Conservation (phyloP, 768 basidiomycete genomes). For the Trametes cubensis region DNA sequence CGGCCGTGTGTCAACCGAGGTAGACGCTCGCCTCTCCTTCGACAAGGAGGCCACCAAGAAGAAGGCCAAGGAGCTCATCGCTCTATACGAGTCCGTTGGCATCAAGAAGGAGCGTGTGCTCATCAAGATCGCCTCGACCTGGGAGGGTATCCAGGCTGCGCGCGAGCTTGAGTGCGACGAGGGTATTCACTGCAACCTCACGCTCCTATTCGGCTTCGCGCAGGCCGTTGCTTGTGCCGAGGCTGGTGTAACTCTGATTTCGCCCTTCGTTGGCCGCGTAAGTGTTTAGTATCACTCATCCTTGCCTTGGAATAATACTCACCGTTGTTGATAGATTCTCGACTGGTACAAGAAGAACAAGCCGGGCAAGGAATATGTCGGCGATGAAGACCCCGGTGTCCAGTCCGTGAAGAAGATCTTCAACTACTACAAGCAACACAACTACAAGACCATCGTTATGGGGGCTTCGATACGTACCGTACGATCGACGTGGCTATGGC, state of each 20-base stretch:
- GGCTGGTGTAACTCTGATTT: constrained; percentile 97
- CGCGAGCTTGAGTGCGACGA: constrained; percentile 92
- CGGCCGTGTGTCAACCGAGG: constrained; percentile 98
- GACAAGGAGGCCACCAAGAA: constrained; percentile 91
- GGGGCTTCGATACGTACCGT: constrained; percentile 99
- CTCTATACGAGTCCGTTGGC: constrained; percentile 92
- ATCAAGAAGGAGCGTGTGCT: constrained; percentile 92
- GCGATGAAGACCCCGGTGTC: constrained; percentile 95
- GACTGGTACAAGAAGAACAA: constrained; percentile 97
- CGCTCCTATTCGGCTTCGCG: constrained; percentile 96
- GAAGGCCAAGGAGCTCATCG: constrained; percentile 90
- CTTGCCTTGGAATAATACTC: constrained; percentile 20
- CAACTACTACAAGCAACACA: constrained; percentile 99
- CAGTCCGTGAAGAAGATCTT: constrained; percentile 94
- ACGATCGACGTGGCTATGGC: constrained; percentile 36
- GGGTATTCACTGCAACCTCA: constrained; percentile 97
- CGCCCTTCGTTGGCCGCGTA: constrained; percentile 98
- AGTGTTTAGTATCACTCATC: constrained; percentile 42
- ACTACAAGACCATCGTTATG: constrained; percentile 99
- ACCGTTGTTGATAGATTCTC: constrained; percentile 65
- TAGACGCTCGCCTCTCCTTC: constrained; percentile 96
- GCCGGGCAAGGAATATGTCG: constrained; percentile 83
- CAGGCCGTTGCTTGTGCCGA: constrained; percentile 99
- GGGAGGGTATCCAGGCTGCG: constrained; percentile 99
- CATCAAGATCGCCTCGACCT: constrained; percentile 99